Conservation (phyloP, 2,329 filamentous ascomycete genomes). For the Leptographium wingfieldii region DNA sequence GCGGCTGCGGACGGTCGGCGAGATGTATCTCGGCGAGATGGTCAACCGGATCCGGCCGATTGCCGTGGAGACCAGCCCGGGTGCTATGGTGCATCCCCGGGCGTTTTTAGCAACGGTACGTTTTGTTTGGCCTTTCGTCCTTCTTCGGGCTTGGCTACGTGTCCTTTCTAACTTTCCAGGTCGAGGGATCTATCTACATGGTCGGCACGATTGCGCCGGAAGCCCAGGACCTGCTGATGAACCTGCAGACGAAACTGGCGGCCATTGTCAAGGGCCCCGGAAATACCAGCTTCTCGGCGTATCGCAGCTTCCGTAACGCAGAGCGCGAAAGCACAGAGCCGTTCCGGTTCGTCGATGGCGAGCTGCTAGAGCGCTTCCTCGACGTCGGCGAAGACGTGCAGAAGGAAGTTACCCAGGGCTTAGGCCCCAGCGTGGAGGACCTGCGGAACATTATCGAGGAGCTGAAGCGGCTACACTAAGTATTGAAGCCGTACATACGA, state of each 20-base stretch:
- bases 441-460: conserved; percentile 51
- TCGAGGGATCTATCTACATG: conserved; percentile 84
- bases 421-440: conserved; percentile 48
- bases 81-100: conserved; percentile 59
- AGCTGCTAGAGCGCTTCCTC: conserved; percentile 76
- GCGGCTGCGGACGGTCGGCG: conserved; percentile 60
- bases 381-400: conserved; percentile 50
- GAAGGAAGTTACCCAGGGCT: conserved; percentile 38
- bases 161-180: conserved; percentile 32
- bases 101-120: conserved; percentile 84
- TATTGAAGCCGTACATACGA: no score
- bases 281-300: conserved; percentile 61
- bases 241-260: conserved; percentile 62
- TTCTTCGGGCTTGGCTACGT: neutral
- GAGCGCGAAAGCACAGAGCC: conserved; percentile 62
- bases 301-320: conserved; percentile 68
- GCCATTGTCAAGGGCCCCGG: conserved; percentile 56
- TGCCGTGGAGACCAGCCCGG: conserved; percentile 49
- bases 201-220: conserved; percentile 64
- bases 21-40: conserved; percentile 82
- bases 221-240: conserved; percentile 69
- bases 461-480: conserved; percentile 48
- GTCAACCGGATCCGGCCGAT: conserved; percentile 78
- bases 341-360: conserved; percentile 81
- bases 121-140: conserved; percentile 6